phyloP scores from a whole-genome alignment of 768 basidiomycete species.

The Leccinum longicurvipes region DNA sequence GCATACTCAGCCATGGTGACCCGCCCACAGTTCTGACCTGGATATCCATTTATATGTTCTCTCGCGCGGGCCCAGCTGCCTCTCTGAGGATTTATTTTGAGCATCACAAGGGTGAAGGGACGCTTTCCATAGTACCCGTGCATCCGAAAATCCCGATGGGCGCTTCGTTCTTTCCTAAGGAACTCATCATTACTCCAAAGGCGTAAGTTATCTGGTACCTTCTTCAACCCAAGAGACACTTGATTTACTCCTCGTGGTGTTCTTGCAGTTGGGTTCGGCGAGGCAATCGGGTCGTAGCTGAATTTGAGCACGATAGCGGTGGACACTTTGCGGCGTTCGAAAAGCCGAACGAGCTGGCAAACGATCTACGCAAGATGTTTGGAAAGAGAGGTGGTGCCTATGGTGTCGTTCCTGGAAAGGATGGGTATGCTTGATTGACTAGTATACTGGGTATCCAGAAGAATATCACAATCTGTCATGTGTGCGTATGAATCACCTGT shows the following conservation, averaged over 20 bases:
- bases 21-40: constrained; percentile 49
- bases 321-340: constrained; percentile 62
- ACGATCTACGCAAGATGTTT: constrained; percentile 56
- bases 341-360: constrained; percentile 43
- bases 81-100: constrained; percentile 62
- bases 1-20: background rate
- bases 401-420: constrained; percentile 43
- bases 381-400: constrained; percentile 48
- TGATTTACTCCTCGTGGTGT: background rate
- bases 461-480: background rate
- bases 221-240: background rate
- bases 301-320: constrained; percentile 45
- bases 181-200: constrained; percentile 35
- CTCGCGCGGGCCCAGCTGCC: constrained; percentile 54
- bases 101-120: constrained; percentile 1
- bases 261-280: constrained; percentile 41
- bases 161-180: constrained; percentile 50
- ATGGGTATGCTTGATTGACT: constrained; percentile 35
- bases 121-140: fast-evolving
- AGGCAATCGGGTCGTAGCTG: constrained; percentile 42
- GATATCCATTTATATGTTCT: constrained; percentile 60
- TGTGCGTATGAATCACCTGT: background rate
- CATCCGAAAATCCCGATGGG: constrained; percentile 42
- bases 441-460: background rate
- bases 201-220: constrained; percentile 30